phyloP scores from a whole-genome alignment of 352 stramenopile species.

The Globisporangium cederbergense region DNA sequence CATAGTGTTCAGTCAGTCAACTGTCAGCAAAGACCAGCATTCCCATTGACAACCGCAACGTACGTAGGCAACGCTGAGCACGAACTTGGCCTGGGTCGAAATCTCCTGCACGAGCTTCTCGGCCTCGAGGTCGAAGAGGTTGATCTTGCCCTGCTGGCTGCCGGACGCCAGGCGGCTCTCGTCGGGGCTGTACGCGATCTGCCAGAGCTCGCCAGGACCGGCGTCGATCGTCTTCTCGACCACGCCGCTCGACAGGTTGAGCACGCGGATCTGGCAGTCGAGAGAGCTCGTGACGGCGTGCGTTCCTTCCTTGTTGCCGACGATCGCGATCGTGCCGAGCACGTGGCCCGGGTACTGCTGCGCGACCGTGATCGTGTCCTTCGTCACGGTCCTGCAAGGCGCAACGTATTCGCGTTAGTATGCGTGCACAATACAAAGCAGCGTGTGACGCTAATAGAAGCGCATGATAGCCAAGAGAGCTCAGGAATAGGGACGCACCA shows the following conservation, averaged over 20 bases:
- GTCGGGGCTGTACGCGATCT: slow-evolving; percentile 80
- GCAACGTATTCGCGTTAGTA: neutral
- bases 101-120: slow-evolving; percentile 82
- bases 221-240: slow-evolving; percentile 86
- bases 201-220: slow-evolving; percentile 85
- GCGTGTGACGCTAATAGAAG: neutral
- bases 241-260: slow-evolving; percentile 65
- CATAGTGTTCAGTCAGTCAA: neutral
- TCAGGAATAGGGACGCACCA: slow-evolving; percentile 33
- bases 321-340: slow-evolving; percentile 81
- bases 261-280: slow-evolving; percentile 79
- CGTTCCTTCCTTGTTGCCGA: slow-evolving; percentile 76
- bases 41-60: slow-evolving; percentile 15
- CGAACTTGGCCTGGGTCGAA: slow-evolving; percentile 65
- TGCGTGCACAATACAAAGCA: neutral
- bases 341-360: slow-evolving; percentile 85
- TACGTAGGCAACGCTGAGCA: slow-evolving; percentile 77
- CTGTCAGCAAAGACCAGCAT: neutral
- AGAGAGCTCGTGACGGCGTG: slow-evolving; percentile 78
- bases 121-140: slow-evolving; percentile 77
- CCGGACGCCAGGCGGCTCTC: slow-evolving; percentile 79
- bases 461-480: neutral
- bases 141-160: slow-evolving; percentile 86
- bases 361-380: slow-evolving; percentile 66
- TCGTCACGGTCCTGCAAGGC: slow-evolving; percentile 52